Evolutionary conservation across 1,139 yeast genomes (phyloP), one percentile per base, ranked within the genome.

Genomic region (Lodderomyces orthopsilosis): DNA sequence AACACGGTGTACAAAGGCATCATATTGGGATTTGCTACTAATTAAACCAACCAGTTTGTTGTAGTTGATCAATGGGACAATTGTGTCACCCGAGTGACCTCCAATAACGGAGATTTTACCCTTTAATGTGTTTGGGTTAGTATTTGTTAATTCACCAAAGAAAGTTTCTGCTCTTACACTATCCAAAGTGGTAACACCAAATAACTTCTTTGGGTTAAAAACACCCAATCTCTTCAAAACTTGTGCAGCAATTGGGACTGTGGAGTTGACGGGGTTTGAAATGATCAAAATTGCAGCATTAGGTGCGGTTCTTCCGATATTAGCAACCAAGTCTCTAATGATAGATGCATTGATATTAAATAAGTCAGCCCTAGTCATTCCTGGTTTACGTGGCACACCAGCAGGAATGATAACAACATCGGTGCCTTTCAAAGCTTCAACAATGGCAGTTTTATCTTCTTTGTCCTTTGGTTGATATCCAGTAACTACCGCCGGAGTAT

Each of bases 331-430:
- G 46, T 74, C 77, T 55, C 80, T 71, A 47, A 84, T 78, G 52
- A 84, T 84, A 9, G 81, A 77, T 2, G 89, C 90, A 62, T 84
- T 84, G 59, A 83, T 81, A 58, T 81, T 82, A 66, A 84, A 84
- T 55, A 84, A 71, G 61, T 84, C 90, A 49, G 84, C 88, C 59
- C 91, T 74, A 23, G 89, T 81, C 89, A 83, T 83, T 17, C 90
- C 90, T 12, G 90, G 89, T 58, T 83, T 83, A 62, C 90, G 75
- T 41, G 90, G 89, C 13, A 84, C 83, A 43, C 90, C 91, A n/a
- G 90, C 90, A n/a, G 90, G 89, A 43, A 83, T 82, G 35, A 83
- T 66, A 22, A 83, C 88, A 48, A 84, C 64, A 47, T 81, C 78
- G 2, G 85, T 63, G 14, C 75, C 81, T 34, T 59, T 62, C 49